Evolutionary conservation across 1,139 yeast species (phyloP), one percentile per base, ranked within the genome.

Genomic region (Geotrichum siamense): DNA sequence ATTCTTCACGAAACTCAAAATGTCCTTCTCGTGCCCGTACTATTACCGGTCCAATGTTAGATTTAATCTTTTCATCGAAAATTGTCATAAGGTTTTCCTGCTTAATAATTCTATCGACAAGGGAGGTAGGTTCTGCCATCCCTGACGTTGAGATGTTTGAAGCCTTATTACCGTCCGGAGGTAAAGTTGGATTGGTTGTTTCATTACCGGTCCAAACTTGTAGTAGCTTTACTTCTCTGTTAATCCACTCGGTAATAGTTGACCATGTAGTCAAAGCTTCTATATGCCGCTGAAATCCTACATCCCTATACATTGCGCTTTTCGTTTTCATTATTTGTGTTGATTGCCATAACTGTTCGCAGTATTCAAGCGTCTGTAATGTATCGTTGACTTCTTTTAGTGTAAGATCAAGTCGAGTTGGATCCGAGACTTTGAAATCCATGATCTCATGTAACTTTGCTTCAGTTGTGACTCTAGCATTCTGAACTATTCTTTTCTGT

Each of bases 201-300:
- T 78, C 81, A 58, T 84, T 83, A 4, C 95, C 95, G 3, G 87
- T 84, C 89, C 89, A 82, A 25, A 68, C 58, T 45, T 71, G 69
- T 54, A 83, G 65, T 5, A 80, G 69, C 25, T 68, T 65, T 1
- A 77, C 65, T 55, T 79, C 89, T 41, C 77, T 64, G 39, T 72
- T 71, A 25, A 91, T 78, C 0, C 89, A 82, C 42, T 74, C 76
- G 0, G 89, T 78, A 30, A 85, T 78, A 10, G 87, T 78, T 20
- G 74, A 69, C 96, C 96, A 89, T 0, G 96, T 82, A 38, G 77
- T 78, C 48, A 91, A 69, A 0, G 95, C 89, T 50, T 83, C 91
- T 5, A 85, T 66, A 36, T 85, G 70, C 41, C 71, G 68, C 38
- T 72, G 75, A 56, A 89, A 87, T 38, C 76, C 86, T 3, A 71